A percentile compares a stretch with the other conserved stretches of the same genome.
Conservation (phyloP, 2,329 filamentous ascomycete species). For the Fusarium papillatum region DNA sequence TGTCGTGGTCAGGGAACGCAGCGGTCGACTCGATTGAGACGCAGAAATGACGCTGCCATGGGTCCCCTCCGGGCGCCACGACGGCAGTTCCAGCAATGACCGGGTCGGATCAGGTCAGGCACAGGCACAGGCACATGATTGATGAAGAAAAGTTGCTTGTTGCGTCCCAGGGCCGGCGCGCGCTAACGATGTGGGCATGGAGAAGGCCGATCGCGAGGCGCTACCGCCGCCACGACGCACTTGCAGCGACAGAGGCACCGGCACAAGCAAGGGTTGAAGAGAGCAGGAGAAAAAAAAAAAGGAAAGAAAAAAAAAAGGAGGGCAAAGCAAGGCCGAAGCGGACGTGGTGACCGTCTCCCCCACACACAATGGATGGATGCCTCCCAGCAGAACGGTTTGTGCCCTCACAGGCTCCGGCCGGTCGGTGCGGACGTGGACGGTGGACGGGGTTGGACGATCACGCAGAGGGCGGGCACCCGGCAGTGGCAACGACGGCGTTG, state of each 20-base stretch:
- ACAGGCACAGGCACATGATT: constrained; percentile 29
- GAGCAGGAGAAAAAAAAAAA: background rate
- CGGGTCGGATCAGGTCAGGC: constrained; percentile 1
- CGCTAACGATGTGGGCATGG: constrained; percentile 28
- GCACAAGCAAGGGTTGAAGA: constrained; percentile 13
- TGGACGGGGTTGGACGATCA: constrained; percentile 22
- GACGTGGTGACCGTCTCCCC: background rate
- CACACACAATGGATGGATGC: background rate
- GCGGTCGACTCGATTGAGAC: constrained; percentile 30
- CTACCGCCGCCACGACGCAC: constrained; percentile 15
- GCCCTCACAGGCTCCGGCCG: constrained; percentile 18
- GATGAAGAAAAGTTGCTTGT: constrained; percentile 16
- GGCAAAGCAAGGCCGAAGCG: background rate
- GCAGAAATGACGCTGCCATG: constrained; percentile 27
- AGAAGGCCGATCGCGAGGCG: constrained; percentile 24
- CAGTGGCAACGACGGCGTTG: constrained; percentile 17
- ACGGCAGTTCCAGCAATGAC: constrained; percentile 5
- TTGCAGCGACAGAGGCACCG: constrained; percentile 8
- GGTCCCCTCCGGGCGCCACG: constrained; percentile 17
- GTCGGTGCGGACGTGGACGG: constrained; percentile 22
- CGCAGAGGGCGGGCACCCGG: constrained; percentile 5
- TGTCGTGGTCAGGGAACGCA: constrained; percentile 23
- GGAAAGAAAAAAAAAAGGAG: background rate
- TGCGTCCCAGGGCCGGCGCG: constrained; percentile 11
- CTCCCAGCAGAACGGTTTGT: constrained; percentile 24